These are phyloP conservation scores for Fomitopsis pulvina DNA, from an alignment of 768 basidiomycete species.

Conservation along the genomic window DNA sequence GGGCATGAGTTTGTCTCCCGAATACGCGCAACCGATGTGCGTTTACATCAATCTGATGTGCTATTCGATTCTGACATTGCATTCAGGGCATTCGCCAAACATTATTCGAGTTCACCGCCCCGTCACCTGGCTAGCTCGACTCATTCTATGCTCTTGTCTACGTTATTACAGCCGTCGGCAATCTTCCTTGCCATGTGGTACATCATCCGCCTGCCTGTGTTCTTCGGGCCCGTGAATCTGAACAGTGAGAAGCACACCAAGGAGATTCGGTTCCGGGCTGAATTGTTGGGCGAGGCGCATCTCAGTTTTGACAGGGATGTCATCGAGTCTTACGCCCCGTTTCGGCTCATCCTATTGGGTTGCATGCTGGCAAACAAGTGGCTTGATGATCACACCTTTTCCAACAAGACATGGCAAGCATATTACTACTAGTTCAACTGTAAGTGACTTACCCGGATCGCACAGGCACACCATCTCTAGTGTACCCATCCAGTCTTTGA, in stretches of 20 bases:
- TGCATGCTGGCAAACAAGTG: constrained; percentile 87
- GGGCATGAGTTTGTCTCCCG: constrained; percentile 51
- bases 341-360: constrained; percentile 70
- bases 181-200: constrained; percentile 79
- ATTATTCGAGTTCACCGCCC: constrained; percentile 43
- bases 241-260: constrained; percentile 43
- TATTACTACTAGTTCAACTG: background rate
- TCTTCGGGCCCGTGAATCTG: constrained; percentile 47
- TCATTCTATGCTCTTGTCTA: constrained; percentile 71
- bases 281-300: constrained; percentile 48
- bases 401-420: constrained; percentile 85
- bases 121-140: constrained; percentile 51
- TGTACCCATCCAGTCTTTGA: constrained; percentile 62
- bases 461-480: constrained; percentile 78
- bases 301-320: constrained; percentile 39
- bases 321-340: constrained; percentile 55
- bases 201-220: constrained; percentile 69
- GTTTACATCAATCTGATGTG: constrained; percentile 21
- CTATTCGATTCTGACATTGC: background rate
- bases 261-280: constrained; percentile 57
- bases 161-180: constrained; percentile 75
- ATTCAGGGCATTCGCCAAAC: constrained; percentile 22
- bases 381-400: constrained; percentile 85
- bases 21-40: constrained; percentile 50
- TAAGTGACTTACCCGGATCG: too few species aligned